Evolutionary conservation across 139 green algal genomes (phyloP).

Genomic region (Protoeuglena noctilucae): DNA sequence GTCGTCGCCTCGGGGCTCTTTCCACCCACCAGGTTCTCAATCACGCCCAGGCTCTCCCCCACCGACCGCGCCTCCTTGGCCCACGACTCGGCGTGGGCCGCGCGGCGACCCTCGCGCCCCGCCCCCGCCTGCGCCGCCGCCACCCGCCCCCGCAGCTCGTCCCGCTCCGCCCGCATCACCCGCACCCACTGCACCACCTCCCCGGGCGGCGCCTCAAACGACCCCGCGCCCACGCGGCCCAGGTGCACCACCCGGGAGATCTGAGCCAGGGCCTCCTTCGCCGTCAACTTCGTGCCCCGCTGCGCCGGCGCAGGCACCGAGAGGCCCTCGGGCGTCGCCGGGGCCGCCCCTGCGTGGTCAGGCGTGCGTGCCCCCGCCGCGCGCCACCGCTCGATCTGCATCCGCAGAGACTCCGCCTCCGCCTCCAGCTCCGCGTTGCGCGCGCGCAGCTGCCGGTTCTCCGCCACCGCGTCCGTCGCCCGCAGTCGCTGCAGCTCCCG

Average conservation of each 20-base stretch:
- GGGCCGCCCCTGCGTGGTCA: no score
- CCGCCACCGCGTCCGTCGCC: not conserved
- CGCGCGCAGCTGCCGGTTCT: not conserved
- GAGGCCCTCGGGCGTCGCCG: no score
- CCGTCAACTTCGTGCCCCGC: not conserved
- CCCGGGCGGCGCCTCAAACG: not conserved
- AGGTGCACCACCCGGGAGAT: not conserved
- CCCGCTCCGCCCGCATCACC: conserved; percentile 10
- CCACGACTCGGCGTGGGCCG: no score
- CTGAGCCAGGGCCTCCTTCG: not conserved
- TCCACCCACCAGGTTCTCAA: not conserved
- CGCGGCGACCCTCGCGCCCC: not conserved
- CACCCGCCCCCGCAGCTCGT: conserved; percentile 9
- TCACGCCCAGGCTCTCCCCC: not conserved
- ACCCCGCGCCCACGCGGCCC: not conserved
- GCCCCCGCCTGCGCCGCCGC: not conserved
- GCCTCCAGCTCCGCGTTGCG: conserved; percentile 1
- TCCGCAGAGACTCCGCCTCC: conserved; percentile 7
- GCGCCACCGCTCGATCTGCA: no score
- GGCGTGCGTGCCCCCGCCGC: no score
- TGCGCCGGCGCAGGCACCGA: no score
- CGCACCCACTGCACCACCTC: conserved; percentile 11
- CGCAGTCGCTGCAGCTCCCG: not conserved
- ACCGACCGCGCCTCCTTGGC: not conserved
- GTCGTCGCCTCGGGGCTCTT: not conserved